Conservation (phyloP, 2,329 filamentous ascomycete genomes). For the Cladosporium oxysporum region DNA sequence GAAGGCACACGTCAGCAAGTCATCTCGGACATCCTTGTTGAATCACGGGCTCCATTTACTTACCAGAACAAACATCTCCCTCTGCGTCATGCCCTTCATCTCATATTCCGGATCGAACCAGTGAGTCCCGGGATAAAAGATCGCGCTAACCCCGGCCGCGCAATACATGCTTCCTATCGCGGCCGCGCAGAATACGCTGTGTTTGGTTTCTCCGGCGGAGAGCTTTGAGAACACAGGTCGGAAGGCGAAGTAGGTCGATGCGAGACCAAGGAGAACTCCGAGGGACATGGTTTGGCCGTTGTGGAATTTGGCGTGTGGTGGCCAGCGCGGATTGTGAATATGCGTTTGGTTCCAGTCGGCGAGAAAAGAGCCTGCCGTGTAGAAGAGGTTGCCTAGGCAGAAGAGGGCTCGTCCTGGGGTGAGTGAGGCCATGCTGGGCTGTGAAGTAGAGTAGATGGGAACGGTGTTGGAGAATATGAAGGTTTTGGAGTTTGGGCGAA, state of each 20-base stretch:
- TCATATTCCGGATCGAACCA: conserved; percentile 52
- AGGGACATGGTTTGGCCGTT: conserved; percentile 56
- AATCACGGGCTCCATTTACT: neutral
- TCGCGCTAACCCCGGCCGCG: conserved; percentile 45
- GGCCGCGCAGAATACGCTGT: conserved; percentile 37
- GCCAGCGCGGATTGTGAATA: conserved; percentile 52
- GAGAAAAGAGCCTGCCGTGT: conserved; percentile 37
- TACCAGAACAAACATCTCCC: conserved; percentile 29
- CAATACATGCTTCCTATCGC: conserved; percentile 49
- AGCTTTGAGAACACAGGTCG: conserved; percentile 22
- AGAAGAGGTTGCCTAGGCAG: conserved; percentile 36
- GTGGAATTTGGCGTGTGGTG: conserved; percentile 55
- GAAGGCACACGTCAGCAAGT: neutral
- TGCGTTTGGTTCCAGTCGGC: conserved; percentile 47
- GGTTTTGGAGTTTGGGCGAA: neutral
- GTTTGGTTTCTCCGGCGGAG: conserved; percentile 19
- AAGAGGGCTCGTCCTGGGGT: conserved; percentile 36
- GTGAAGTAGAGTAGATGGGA: neutral
- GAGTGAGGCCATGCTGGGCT: conserved; percentile 15
- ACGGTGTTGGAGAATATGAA: too few species aligned
- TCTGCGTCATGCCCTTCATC: conserved; percentile 41
- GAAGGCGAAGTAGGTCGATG: conserved; percentile 43
- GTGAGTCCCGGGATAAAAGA: conserved; percentile 49
- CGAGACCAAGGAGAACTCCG: conserved; percentile 43
- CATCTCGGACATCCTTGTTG: too few species aligned